Percentiles rank a stretch among this genome's conserved stretches.
These are phyloP conservation scores for Neoarthrinium moseri DNA, from an alignment of 2,329 filamentous ascomycete genomes.

Conservation along the genomic window DNA sequence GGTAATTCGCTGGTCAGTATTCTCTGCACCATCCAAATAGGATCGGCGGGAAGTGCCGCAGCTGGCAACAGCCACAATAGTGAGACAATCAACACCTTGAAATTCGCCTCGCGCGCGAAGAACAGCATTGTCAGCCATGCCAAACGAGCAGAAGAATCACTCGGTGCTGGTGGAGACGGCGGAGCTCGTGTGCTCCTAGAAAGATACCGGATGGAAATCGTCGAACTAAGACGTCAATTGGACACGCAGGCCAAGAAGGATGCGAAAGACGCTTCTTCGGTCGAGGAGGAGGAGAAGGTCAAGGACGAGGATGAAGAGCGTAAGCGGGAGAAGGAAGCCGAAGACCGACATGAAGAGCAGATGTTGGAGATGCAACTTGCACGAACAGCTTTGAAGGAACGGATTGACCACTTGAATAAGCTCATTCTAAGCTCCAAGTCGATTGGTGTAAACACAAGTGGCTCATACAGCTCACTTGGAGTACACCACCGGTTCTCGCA, in stretches of 20 bases:
- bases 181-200: slow-evolving; percentile 86
- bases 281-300: slow-evolving; percentile 61
- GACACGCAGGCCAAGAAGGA: slow-evolving; percentile 77
- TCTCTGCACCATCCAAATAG: slow-evolving; percentile 91
- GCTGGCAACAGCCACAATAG: slow-evolving; percentile 72
- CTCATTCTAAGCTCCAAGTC: slow-evolving; percentile 95
- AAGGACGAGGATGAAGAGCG: slow-evolving; percentile 71
- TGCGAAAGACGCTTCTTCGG: slow-evolving; percentile 42
- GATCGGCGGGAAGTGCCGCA: slow-evolving; percentile 70
- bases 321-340: slow-evolving; percentile 73
- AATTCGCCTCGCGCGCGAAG: slow-evolving; percentile 94
- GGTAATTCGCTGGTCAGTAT: slow-evolving; percentile 96
- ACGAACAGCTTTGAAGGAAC: slow-evolving; percentile 91
- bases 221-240: slow-evolving; percentile 75
- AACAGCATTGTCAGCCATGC: slow-evolving; percentile 98
- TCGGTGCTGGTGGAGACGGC: slow-evolving; percentile 77
- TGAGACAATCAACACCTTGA: slow-evolving; percentile 93
- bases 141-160: slow-evolving; percentile 88
- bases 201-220: slow-evolving; percentile 90
- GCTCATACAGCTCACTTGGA: slow-evolving; percentile 67
- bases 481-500: slow-evolving; percentile 64
- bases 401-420: slow-evolving; percentile 94
- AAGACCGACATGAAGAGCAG: slow-evolving; percentile 90
- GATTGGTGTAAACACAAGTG: slow-evolving; percentile 82
- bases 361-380: slow-evolving; percentile 98